Evolutionary conservation across 148 eudicot genomes (phyloP).

Genomic region (Oxyria digyna): DNA sequence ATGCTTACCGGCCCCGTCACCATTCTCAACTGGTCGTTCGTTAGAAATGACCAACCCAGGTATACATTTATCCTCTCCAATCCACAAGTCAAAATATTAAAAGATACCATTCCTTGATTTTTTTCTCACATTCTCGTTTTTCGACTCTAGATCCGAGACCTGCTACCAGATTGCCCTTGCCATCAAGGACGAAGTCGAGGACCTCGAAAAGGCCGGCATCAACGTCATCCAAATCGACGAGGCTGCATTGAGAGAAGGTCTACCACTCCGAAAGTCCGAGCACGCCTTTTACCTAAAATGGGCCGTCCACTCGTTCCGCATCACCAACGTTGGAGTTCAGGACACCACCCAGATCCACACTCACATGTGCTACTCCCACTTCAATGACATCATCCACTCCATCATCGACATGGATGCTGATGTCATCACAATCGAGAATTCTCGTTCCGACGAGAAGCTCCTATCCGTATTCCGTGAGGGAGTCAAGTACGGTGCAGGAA

Average conservation of each 20-base stretch:
- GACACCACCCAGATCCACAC: slow-evolving; percentile 90
- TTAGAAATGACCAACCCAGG: slow-evolving; percentile 95
- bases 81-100: neutral
- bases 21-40: slow-evolving; percentile 95
- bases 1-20: slow-evolving; percentile 95
- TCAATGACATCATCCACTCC: slow-evolving; percentile 94
- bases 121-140: neutral
- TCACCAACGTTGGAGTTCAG: slow-evolving; percentile 75
- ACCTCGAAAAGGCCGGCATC: slow-evolving; percentile 90
- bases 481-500: slow-evolving; percentile 92
- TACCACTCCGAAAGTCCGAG: slow-evolving; percentile 90
- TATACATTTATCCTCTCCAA: slow-evolving; percentile 11
- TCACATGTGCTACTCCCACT: slow-evolving; percentile 99
- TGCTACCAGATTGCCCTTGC: slow-evolving; percentile 97
- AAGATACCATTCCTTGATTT: neutral
- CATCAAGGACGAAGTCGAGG: slow-evolving; percentile 94
- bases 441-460: slow-evolving; percentile 95
- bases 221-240: slow-evolving; percentile 92
- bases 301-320: slow-evolving; percentile 98
- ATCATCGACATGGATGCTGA: slow-evolving; percentile 99
- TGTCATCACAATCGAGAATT: slow-evolving; percentile 95
- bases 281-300: slow-evolving; percentile 86
- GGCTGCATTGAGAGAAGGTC: slow-evolving; percentile 92
- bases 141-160: slow-evolving; percentile 58
- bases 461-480: slow-evolving; percentile 97